Evolutionary conservation across 805 yeast genomes (phyloP).

Genomic region (Ogataea allantospora): DNA sequence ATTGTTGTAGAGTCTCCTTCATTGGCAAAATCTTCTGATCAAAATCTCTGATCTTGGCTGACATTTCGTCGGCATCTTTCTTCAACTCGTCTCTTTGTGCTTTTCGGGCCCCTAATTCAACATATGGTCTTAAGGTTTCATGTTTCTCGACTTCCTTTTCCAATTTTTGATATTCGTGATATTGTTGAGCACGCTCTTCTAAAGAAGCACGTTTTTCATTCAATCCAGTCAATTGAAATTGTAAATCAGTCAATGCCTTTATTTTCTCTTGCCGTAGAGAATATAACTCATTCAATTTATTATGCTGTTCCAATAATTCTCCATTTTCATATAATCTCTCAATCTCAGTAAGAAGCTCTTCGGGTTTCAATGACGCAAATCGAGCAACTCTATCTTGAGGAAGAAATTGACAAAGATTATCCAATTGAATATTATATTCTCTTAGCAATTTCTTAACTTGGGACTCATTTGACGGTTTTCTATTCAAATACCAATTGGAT

Average conservation of each 20-base stretch:
- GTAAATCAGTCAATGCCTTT: conserved; percentile 31
- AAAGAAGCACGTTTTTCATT: conserved; percentile 37
- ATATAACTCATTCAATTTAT: conserved; percentile 53
- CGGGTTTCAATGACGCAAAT: conserved; percentile 80
- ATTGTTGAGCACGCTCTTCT: conserved; percentile 46
- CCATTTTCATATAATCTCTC: conserved; percentile 75
- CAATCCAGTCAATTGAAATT: conserved; percentile 34
- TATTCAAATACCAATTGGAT: conserved; percentile 55
- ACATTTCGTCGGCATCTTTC: conserved; percentile 25
- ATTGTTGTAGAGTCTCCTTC: conserved; percentile 16
- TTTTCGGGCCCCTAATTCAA: conserved; percentile 35
- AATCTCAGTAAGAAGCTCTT: conserved; percentile 69
- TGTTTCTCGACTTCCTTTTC: conserved; percentile 37
- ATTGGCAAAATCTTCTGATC: conserved; percentile 24
- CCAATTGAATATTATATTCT: conserved; percentile 73
- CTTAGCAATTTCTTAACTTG: conserved; percentile 45
- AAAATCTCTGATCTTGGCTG: conserved; percentile 24
- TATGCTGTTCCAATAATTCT: conserved; percentile 55
- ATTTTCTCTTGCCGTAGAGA: conserved; percentile 31
- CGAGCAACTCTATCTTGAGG: conserved; percentile 96
- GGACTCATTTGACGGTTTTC: conserved; percentile 38
- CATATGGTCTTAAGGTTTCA: conserved; percentile 37
- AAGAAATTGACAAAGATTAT: conserved; percentile 87
- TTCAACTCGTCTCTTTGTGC: conserved; percentile 34
- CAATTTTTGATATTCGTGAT: conserved; percentile 44